Percentiles rank a stretch among this genome's conserved stretches.
These are phyloP conservation scores for Podospora pseudopauciseta DNA, from an alignment of 495 filamentous ascomycete genomes.

Conservation along the genomic window DNA sequence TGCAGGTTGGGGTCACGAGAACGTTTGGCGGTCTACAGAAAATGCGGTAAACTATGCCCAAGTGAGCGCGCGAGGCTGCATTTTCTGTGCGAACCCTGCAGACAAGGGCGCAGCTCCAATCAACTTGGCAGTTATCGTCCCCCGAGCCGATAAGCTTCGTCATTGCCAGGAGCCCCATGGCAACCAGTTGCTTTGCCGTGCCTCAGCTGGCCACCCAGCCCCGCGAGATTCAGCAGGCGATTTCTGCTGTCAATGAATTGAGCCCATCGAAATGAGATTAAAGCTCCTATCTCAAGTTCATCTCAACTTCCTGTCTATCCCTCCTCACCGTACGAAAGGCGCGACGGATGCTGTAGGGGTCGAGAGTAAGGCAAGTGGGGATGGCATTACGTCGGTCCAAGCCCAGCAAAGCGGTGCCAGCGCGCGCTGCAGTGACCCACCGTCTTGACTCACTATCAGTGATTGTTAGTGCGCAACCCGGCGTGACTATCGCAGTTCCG, in stretches of 20 bases:
- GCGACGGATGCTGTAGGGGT: background rate
- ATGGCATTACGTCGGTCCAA: slow-evolving; percentile 6
- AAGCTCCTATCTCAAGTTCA: background rate
- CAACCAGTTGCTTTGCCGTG: background rate
- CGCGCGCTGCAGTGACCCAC: background rate
- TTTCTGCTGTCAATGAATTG: background rate
- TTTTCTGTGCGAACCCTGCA: slow-evolving; percentile 1
- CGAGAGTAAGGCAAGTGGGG: background rate
- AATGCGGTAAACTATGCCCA: slow-evolving; percentile 4
- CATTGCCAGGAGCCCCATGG: slow-evolving; percentile 14
- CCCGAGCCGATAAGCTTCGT: slow-evolving; percentile 27
- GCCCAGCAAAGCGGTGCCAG: background rate
- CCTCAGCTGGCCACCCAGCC: background rate
- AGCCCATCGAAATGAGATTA: background rate
- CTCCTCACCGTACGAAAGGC: background rate
- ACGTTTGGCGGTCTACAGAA: slow-evolving; percentile 10
- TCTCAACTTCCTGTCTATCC: background rate
- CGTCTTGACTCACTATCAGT: background rate
- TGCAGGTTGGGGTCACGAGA: slow-evolving; percentile 30
- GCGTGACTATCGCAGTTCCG: background rate
- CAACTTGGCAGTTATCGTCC: slow-evolving; percentile 13
- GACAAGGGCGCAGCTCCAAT: slow-evolving; percentile 22
- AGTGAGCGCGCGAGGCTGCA: background rate
- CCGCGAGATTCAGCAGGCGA: background rate
- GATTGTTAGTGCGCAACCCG: background rate